Base-by-base conservation (phyloP, 345 rosid genomes). In the Salix caprea region DNA sequence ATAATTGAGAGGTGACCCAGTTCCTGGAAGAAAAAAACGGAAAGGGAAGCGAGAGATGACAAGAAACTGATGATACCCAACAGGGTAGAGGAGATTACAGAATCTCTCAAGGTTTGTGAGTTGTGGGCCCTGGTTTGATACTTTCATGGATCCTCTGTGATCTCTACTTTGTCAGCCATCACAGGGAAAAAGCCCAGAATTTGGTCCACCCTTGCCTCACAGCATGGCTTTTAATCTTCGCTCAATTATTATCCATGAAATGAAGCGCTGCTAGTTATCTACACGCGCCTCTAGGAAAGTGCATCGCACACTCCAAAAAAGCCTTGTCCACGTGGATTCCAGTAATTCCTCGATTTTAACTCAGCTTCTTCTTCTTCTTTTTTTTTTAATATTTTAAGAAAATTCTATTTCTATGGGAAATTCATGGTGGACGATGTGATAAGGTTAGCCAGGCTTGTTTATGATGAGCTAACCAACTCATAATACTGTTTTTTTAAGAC, bases 111-210 rank as follows among this genome's bases (percentile, higher is more conserved):
- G 74, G 44, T 67, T 23, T 56, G 70, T 61, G n/a, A 28, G 65
- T 24, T 37, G 85, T 77, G 83, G 82, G 86, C 72, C 77, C 77
- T 66, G 6, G 0, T 30, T 56, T 15, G 83, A 82, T 79, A 18
- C 81, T 66, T 66, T 67, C 48, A 7, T 78, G 67, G 82, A 76
- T 81, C 70, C 83, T 79, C 82, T 76, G 82, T 14, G 72, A 74
- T 44, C 56, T 61, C 64, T 58, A 58, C 3, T 24, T 3, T 58
- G 64, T 58, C 28, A 56, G 62, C 6, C 62, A n/a, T 56, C 5
- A 56, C 6, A 56, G 62, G 24, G 8, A 1, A 58, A 58, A 58
- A 58, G 64, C 64, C 64, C 64, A 58, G 4, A 58, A 10, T 52
- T 52, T 19, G n/a, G 58, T 19, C n/a, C 50, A 46, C 50, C 15